phyloP scores from a whole-genome alignment of 345 rosid species.

The Populus euphratica region DNA sequence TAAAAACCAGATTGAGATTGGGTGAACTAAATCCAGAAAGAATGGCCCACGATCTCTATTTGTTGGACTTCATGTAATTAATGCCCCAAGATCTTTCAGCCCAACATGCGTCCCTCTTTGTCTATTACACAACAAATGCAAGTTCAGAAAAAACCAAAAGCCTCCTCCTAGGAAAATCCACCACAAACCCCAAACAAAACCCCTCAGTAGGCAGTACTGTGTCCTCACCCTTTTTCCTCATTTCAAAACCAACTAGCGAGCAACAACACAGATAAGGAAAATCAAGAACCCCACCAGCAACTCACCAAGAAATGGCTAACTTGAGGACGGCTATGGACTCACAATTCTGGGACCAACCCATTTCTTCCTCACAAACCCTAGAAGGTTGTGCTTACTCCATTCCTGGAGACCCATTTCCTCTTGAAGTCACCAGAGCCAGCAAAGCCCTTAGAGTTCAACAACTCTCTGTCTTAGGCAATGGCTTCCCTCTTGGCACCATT shows the following conservation, averaged over 20 bases:
- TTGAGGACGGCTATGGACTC: constrained; percentile 78
- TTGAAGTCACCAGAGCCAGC: constrained; percentile 66
- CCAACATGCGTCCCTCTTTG: no score
- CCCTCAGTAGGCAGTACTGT: no score
- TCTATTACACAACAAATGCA: no score
- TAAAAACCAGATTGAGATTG: no score
- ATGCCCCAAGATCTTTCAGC: no score
- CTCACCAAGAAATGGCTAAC: constrained; percentile 51
- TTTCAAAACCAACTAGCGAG: background rate
- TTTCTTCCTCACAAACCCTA: constrained; percentile 59
- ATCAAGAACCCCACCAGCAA: background rate
- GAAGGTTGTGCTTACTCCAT: constrained; percentile 65
- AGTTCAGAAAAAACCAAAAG: no score
- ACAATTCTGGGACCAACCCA: constrained; percentile 66
- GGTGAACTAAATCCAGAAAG: no score
- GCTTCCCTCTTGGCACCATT: constrained; percentile 74
- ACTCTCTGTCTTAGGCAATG: constrained; percentile 61
- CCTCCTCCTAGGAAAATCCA: no score
- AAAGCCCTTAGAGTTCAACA: constrained; percentile 79
- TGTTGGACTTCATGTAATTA: background rate
- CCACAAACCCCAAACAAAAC: no score
- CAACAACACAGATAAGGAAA: constrained; percentile 9
- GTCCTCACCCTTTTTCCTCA: background rate
- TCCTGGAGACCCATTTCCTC: constrained; percentile 71
- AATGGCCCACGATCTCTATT: background rate